Evolutionary conservation across 2,329 filamentous ascomycete species (phyloP), one percentile per base, ranked within the genome.

Genomic region (Ambrosiella beaveri): DNA sequence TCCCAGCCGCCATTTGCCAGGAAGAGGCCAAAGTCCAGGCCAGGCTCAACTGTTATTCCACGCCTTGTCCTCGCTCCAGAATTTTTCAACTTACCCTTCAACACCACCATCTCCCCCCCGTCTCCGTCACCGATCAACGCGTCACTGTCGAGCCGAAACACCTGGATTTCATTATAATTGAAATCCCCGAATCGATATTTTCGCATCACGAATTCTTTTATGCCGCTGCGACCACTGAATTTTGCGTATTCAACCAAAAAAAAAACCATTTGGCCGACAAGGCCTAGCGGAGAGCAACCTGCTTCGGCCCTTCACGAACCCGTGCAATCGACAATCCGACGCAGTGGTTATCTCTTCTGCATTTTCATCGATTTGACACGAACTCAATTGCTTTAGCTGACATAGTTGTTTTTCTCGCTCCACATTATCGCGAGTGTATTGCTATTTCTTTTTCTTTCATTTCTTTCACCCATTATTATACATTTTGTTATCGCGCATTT

Each of bases 1-100:
- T 57, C 27, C 58, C 54, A 60, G 58, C 55, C 55, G 58, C 54
- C 37, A 57, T n/a, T 27, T 53, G 35, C 19, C 57, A 37, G 58
- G 56, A 50, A 51, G 57, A 60, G 59, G 59, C 19, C 54, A 60
- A 51, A 56, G 54, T 57, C 55, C 41, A 44, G 58, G 49, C 61
- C 56, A 62, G 61, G 56, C 58, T 61, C 56, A 54, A 55, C 27
- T 45, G 38, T 58, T 50, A 58, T 58, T 54, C 41, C 27, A 54
- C 52, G 55, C 58, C 59, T 62, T 61, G 47, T 59, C 59, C 54
- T 50, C 59, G 52, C 50, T 51, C 58, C 50, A 57, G 59, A 61
- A 59, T 62, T 62, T 62, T 63, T 53, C 41, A 58, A 62, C 58
- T 61, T 60, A 27, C 59, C 57, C 61, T 52, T 52, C 38, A 36